Base-by-base conservation (phyloP, 2,329 filamentous ascomycete genomes). In the Xylariaceae sp. region DNA sequence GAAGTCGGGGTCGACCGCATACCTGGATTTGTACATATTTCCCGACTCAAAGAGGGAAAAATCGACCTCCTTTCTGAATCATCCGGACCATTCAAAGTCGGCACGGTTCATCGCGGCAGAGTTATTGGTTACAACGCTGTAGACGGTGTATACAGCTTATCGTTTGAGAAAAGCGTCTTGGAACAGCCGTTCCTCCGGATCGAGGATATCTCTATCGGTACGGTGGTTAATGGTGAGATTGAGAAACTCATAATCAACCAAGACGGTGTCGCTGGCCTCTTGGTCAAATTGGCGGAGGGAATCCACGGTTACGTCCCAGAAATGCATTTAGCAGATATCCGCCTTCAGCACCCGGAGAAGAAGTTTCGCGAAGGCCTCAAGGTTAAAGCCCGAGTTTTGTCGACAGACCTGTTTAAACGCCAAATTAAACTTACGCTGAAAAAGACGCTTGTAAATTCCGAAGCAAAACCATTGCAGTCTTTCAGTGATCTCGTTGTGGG, bases 11-110 rank as follows among this genome's bases (percentile, higher is more conserved):
- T 86, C 5, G 76, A 80, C 39, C 81, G 85, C 29, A 76, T 92
- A 2, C 76, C 82, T n/a, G 89, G 89, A 9, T 99, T 96, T 66
- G 91, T 95, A 19, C 94, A 99, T 70, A 95, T 99, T 60, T 99
- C 94, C 1, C 84, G 89, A 59, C 81, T 99, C 57, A 88, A 92
- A 55, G 92, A 99, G 68, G 86, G 87, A 61, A 95, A 94, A 69
- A 81, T 96, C 49, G 94, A 97, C 59, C 83, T 82, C 1, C 76
- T 99, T 5, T 88, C 89, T 13, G 83, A 89, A 59, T 78, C 83
- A 3, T 85, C 84, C 16, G 94, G 94, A 0, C 80, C 86, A 2
- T 96, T 85, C 75, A 88, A 90, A 70, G 68, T 88, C 18, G 90
- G 84, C 39, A 87, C 91, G 0, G 81, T 80, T 15, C 94, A 99